phyloP scores from a whole-genome alignment of 2,329 filamentous ascomycete species.

The Trichoderma oligosporum region DNA sequence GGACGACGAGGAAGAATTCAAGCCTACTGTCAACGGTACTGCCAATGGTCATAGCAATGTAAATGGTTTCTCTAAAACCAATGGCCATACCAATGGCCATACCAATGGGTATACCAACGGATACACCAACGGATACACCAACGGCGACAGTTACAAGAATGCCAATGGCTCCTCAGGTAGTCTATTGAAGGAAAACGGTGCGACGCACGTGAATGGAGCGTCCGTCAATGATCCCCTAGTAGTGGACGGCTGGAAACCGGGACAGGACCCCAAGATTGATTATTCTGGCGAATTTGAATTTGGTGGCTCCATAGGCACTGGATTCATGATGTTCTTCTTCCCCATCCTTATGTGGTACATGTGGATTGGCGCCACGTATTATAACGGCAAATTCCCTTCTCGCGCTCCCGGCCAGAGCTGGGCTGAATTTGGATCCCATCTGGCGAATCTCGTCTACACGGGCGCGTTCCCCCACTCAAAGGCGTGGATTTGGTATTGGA shows the following conservation, averaged over 20 bases:
- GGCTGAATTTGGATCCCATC: constrained; percentile 65
- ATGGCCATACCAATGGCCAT: background rate
- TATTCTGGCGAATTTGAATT: constrained; percentile 72
- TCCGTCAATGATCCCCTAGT: constrained; percentile 25
- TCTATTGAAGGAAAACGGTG: constrained; percentile 26
- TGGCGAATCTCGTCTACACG: constrained; percentile 71
- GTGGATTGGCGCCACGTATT: constrained; percentile 95
- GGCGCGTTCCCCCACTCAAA: constrained; percentile 77
- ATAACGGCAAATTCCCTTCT: constrained; percentile 74
- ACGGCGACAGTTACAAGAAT: background rate
- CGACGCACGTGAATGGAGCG: constrained; percentile 22
- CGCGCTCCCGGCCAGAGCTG: constrained; percentile 63
- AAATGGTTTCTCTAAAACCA: constrained; percentile 4
- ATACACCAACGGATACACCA: background rate
- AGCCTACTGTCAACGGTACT: constrained; percentile 34
- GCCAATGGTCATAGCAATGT: constrained; percentile 21
- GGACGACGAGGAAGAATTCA: constrained; percentile 36
- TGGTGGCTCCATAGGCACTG: constrained; percentile 76
- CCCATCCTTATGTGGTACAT: constrained; percentile 98
- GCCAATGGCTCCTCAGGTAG: too few species aligned
- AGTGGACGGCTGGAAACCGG: constrained; percentile 56
- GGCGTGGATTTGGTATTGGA: constrained; percentile 94
- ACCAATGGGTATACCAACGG: constrained; percentile 24
- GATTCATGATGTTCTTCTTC: constrained; percentile 85
- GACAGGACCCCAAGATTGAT: constrained; percentile 60